These are phyloP conservation scores for Kuraishia cidri DNA, from an alignment of 805 yeast species.

Conservation along the genomic window DNA sequence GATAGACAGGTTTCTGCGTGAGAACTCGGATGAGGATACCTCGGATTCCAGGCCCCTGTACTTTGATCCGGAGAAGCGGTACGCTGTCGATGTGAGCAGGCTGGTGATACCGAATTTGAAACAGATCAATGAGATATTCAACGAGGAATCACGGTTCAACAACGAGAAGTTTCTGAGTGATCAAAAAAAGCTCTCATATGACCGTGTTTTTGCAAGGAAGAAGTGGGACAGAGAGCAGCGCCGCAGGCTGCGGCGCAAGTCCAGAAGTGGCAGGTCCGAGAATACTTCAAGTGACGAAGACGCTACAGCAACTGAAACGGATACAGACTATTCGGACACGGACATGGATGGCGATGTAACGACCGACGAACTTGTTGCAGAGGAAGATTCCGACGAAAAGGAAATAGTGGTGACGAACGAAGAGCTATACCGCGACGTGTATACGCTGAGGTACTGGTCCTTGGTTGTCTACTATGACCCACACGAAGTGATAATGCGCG, in stretches of 20 bases:
- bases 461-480: constrained; percentile 16
- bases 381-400: constrained; percentile 4
- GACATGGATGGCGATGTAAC: constrained; percentile 3
- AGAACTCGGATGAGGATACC: no score
- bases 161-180: constrained; percentile 4
- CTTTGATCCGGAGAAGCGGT: no score
- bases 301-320: background rate
- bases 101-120: constrained; percentile 8
- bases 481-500: constrained; percentile 7
- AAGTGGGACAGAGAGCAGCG: constrained; percentile 4
- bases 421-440: constrained; percentile 12
- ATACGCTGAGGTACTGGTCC: constrained; percentile 10
- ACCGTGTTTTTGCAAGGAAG: constrained; percentile 3
- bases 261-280: background rate
- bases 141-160: constrained; percentile 1
- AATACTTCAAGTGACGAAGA: no score
- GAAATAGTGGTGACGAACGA: constrained; percentile 8
- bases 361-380: constrained; percentile 6
- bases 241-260: background rate
- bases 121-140: constrained; percentile 8
- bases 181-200: constrained; percentile 2
- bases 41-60: no score
- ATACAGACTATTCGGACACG: background rate
- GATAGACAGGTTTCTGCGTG: no score
- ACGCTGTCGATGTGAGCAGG: constrained; percentile 4